Evolutionary conservation across 129 eudicot genomes (phyloP), one percentile per base, ranked within the genome.

Genomic region (Pittosporum tobira): DNA sequence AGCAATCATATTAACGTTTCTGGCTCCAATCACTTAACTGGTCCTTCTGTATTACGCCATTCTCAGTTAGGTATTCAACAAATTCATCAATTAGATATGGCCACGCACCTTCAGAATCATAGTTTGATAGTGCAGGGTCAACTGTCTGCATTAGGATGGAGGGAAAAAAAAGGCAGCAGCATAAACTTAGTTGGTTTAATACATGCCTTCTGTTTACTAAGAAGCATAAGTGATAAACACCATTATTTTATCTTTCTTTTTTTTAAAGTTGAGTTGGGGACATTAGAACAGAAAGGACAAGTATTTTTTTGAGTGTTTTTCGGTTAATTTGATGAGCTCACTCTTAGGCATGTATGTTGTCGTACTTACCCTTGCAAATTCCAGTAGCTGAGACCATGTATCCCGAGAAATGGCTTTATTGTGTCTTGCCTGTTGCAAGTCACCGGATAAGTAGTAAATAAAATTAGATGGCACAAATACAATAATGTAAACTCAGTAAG

Each of bases 91-190:
- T 83, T 43, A 83, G 80, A 79, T 83, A 86, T 6, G 96, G 96
- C 96, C 94, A 86, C 42, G 95, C 98, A 56, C 98, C 98, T 26
- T 86, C 98, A 25, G 85, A 78, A 67, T 91, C 94, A 63, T 91
- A 81, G 78, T 91, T 91, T 38, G 95, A 70, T 15, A 91, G 72
- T 28, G 75, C 71, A 48, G 94, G 85, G 60, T 80, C 89, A 64
- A 86, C 88, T 18, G 69, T 68, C 95, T 86, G 83, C 81, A 78
- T 40, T 47, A 26, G 34, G 11, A 61, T 24, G 8, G 15, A 4
- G 3, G 11, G 13, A 5, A 51, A 28, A 7, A 53, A 6, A 25
- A 54, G 29, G 21, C 23, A 49, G 6, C 10, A n/a, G n/a, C n/a
- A n/a, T n/a, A n/a, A n/a, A n/a, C n/a, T n/a, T n/a, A n/a, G n/a